Evolutionary conservation across 2,329 filamentous ascomycete species (phyloP).

Genomic region (Bipolaris cookei): DNA sequence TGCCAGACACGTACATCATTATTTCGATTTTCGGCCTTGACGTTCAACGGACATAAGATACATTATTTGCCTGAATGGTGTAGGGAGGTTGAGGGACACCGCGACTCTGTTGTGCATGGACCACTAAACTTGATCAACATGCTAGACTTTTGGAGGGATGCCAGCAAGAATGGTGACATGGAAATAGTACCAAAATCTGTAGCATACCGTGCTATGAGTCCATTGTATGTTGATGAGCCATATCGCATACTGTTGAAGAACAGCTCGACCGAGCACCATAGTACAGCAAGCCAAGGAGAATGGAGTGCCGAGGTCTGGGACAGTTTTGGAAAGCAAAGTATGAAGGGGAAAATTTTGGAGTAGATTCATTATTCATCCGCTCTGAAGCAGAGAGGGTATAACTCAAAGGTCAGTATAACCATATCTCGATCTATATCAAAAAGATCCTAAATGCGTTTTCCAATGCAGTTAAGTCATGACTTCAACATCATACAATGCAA

Average conservation of each 20-base stretch:
- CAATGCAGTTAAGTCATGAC: slow-evolving; percentile 9
- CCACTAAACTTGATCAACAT: slow-evolving; percentile 71
- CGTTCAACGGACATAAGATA: slow-evolving; percentile 91
- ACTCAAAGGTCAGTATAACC: not conserved
- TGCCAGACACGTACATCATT: slow-evolving; percentile 73
- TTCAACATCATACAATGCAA: slow-evolving; percentile 1
- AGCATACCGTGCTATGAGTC: slow-evolving; percentile 41
- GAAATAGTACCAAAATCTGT: slow-evolving; percentile 37
- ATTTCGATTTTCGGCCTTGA: slow-evolving; percentile 89
- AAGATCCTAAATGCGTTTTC: not conserved
- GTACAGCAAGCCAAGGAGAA: not conserved
- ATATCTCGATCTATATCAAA: slow-evolving; percentile 1
- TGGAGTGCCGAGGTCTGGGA: slow-evolving; percentile 44
- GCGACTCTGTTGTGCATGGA: slow-evolving; percentile 81
- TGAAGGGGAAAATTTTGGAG: slow-evolving; percentile 40
- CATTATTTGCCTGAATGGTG: slow-evolving; percentile 81
- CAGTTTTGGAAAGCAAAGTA: slow-evolving; percentile 39
- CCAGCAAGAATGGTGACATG: slow-evolving; percentile 13
- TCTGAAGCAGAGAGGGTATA: not conserved
- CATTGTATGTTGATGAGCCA: slow-evolving; percentile 40
- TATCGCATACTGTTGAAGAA: slow-evolving; percentile 38
- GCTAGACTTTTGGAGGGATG: slow-evolving; percentile 45
- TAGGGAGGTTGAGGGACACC: slow-evolving; percentile 73
- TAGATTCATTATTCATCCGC: slow-evolving; percentile 10
- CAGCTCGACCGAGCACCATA: not conserved